Conservation (phyloP, 371 early-diverging fungal genomes). For the Gilbertella persicaria region DNA sequence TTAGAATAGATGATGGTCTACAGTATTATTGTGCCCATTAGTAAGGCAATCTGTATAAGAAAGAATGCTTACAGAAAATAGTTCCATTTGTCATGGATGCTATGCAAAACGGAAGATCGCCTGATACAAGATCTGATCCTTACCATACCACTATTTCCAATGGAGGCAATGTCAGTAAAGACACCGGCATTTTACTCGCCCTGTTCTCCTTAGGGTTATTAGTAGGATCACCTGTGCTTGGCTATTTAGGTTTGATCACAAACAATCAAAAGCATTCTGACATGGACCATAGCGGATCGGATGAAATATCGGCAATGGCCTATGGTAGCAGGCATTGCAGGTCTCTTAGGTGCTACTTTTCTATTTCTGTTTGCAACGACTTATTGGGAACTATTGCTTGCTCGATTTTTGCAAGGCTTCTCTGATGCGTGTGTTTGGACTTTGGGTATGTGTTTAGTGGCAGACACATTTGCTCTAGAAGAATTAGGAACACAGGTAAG, state of each 20-base stretch:
- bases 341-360: slow-evolving; percentile 52
- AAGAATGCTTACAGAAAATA: background rate
- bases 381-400: slow-evolving; percentile 56
- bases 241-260: slow-evolving; percentile 37
- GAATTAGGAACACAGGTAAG: slow-evolving; percentile 50
- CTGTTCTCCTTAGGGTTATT: slow-evolving; percentile 65
- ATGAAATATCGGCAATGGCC: slow-evolving; percentile 40
- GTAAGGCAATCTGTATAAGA: slow-evolving; percentile 9
- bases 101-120: slow-evolving; percentile 25
- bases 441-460: slow-evolving; percentile 50
- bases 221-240: slow-evolving; percentile 67
- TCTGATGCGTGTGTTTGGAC: slow-evolving; percentile 60
- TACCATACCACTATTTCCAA: slow-evolving; percentile 10
- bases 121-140: slow-evolving; percentile 3
- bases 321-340: slow-evolving; percentile 59
- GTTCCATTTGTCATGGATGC: slow-evolving; percentile 69
- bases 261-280: no score
- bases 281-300: slow-evolving; percentile 30
- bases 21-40: slow-evolving; percentile 75
- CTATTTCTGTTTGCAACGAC: slow-evolving; percentile 50
- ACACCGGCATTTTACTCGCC: slow-evolving; percentile 72
- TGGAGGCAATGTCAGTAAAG: slow-evolving; percentile 44
- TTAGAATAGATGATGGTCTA: slow-evolving; percentile 67
- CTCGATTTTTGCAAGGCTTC: slow-evolving; percentile 63
- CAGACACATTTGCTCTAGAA: slow-evolving; percentile 51